Evolutionary conservation across 495 filamentous ascomycete genomes (phyloP).

Genomic region (Parmelia sp.): DNA sequence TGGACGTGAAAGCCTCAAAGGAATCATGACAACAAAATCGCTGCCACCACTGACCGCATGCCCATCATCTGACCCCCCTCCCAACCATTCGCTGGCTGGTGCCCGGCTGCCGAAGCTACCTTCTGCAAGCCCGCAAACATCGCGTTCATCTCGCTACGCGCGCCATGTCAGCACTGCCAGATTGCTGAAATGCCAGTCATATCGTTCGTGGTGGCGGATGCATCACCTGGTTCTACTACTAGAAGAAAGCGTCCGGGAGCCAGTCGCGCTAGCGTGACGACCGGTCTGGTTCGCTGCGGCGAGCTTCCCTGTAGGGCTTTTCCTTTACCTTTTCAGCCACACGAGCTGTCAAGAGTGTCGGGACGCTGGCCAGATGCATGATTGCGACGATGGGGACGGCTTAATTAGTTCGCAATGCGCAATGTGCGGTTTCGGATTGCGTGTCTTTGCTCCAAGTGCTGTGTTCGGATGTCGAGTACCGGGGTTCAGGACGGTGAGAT

Average conservation of each 20-base stretch:
- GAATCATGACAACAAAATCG: not conserved
- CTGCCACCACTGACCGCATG: constrained; percentile 3
- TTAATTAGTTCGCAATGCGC: not conserved
- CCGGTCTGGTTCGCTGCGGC: not conserved
- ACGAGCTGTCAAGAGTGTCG: too few species aligned
- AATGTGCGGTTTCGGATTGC: not conserved
- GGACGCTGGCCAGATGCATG: not conserved
- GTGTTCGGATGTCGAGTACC: not conserved
- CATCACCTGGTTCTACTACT: not conserved
- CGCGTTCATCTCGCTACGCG: constrained; percentile 1
- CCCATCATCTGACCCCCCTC: not conserved
- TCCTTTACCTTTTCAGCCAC: constrained; percentile 1
- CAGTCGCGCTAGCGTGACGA: not conserved
- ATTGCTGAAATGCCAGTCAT: not conserved
- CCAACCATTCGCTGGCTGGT: not conserved
- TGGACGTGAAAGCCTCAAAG: not conserved
- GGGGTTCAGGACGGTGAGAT: not conserved
- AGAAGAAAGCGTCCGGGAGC: not conserved
- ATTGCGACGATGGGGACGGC: not conserved
- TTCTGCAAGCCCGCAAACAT: not conserved
- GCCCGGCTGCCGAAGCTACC: not conserved
- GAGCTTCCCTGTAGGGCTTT: not conserved
- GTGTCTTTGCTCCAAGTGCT: not conserved
- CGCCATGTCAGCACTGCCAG: not conserved
- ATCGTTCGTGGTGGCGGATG: not conserved